Evolutionary conservation across 371 early-diverging fungal genomes (phyloP).

Genomic region (Catenaria anguillulae): DNA sequence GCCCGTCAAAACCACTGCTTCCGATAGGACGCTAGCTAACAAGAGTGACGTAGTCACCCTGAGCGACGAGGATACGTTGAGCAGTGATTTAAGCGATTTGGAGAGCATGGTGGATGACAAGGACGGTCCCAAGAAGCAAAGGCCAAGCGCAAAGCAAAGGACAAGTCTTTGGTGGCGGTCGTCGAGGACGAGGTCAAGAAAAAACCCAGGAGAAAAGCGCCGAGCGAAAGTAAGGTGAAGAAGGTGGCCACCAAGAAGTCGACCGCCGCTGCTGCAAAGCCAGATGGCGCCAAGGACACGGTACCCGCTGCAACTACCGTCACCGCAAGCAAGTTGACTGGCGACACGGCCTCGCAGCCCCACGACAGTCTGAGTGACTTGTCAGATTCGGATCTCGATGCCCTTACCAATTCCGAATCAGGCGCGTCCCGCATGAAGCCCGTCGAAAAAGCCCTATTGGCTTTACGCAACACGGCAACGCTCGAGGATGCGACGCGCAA

Average conservation of each 20-base stretch:
- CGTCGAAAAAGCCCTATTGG: constrained; percentile 30
- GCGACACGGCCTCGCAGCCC: background rate
- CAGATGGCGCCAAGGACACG: background rate
- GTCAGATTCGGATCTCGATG: constrained; percentile 24
- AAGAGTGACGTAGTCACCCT: no score
- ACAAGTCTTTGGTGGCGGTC: no score
- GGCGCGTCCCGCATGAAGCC: constrained; percentile 38
- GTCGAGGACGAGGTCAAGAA: background rate
- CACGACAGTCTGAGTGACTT: constrained; percentile 6
- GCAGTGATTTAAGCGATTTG: no score
- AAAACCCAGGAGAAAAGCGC: constrained; percentile 11
- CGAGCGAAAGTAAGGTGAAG: constrained; percentile 9
- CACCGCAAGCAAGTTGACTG: no score
- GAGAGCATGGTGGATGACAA: no score
- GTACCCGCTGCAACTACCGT: background rate
- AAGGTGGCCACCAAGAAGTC: constrained; percentile 3
- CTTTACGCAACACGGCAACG: constrained; percentile 33
- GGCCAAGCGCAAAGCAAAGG: no score
- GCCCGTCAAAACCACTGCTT: no score
- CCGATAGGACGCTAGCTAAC: no score
- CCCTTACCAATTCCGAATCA: constrained; percentile 34
- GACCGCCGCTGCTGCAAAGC: background rate
- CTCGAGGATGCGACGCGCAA: constrained; percentile 29
- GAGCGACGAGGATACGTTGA: no score
- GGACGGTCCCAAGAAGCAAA: no score